Evolutionary conservation across 306 rosid genomes (phyloP).

Genomic region (Gastrolobium villosum): DNA sequence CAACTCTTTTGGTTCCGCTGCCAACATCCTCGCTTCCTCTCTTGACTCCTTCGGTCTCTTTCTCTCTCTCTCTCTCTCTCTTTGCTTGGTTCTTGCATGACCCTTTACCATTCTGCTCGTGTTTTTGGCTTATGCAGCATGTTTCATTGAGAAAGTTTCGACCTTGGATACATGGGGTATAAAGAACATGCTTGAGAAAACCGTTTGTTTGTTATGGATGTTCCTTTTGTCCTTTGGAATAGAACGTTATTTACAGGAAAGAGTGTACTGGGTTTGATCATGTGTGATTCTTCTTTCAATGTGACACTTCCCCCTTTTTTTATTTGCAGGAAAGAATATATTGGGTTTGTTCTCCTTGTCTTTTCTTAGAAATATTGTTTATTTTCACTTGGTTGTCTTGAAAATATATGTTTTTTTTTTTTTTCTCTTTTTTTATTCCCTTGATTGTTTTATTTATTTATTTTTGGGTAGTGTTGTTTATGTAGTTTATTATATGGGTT

Average conservation of each 20-base stretch:
- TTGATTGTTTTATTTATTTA: too few relatives aligned
- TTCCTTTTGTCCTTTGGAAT: background rate
- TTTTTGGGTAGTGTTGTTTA: too few relatives aligned
- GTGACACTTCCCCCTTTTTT: background rate
- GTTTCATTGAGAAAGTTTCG: slow-evolving; percentile 14
- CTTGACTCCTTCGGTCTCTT: slow-evolving; percentile 52
- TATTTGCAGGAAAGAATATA: too few relatives aligned
- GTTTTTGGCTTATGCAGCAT: background rate
- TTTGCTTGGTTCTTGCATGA: background rate
- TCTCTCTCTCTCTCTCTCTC: background rate
- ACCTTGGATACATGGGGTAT: background rate
- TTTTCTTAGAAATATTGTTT: background rate
- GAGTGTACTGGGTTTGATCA: background rate
- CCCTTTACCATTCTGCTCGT: background rate
- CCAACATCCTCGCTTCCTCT: slow-evolving; percentile 60
- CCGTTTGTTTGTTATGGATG: background rate
- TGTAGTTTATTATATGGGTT: too few relatives aligned
- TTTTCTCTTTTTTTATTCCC: too few relatives aligned
- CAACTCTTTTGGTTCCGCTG: slow-evolving; percentile 55
- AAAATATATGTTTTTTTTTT: background rate
- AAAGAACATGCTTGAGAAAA: background rate
- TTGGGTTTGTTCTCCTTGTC: background rate
- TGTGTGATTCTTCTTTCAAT: background rate
- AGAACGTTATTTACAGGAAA: too few relatives aligned
- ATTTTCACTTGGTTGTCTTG: background rate